A percentile compares a stretch with the other conserved stretches of the same genome.
phyloP scores from a whole-genome alignment of 768 basidiomycete genomes.

The Psilocybe subaeruginosa region DNA sequence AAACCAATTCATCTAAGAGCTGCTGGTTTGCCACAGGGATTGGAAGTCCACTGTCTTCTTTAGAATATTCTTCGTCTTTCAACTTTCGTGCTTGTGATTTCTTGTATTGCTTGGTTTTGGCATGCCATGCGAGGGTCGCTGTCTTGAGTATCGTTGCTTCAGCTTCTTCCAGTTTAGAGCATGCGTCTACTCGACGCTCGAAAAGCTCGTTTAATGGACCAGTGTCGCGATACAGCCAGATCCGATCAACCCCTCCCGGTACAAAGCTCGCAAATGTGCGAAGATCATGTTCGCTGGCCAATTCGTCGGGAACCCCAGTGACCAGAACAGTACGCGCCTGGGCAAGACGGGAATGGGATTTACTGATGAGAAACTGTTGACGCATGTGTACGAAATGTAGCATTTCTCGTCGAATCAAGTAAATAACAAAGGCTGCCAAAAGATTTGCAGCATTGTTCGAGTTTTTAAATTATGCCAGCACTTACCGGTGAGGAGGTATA shows the following conservation, averaged over 20 bases:
- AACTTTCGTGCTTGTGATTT: conserved; percentile 29
- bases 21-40: conserved; percentile 30
- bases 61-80: conserved; percentile 30
- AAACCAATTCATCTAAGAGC: conserved; percentile 56
- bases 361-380: conserved; percentile 60
- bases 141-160: conserved; percentile 47
- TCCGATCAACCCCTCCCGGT: conserved; percentile 67
- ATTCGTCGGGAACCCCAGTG: conserved; percentile 60
- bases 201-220: conserved; percentile 44
- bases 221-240: conserved; percentile 70
- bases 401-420: conserved; percentile 61
- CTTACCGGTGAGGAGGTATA: conserved; percentile 52
- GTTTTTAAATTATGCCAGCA: conserved; percentile 5
- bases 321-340: conserved; percentile 74
- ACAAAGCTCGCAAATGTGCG: conserved; percentile 62
- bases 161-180: conserved; percentile 60
- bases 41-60: conserved; percentile 11
- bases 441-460: not conserved
- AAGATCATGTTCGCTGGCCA: conserved; percentile 49
- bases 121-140: conserved; percentile 42
- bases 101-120: conserved; percentile 37
- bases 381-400: conserved; percentile 57
- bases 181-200: conserved; percentile 46
- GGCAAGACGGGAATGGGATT: conserved; percentile 58
- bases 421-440: conserved; percentile 57